Conservation (phyloP, 805 yeast species). For the Saccharomycopsis vini region DNA sequence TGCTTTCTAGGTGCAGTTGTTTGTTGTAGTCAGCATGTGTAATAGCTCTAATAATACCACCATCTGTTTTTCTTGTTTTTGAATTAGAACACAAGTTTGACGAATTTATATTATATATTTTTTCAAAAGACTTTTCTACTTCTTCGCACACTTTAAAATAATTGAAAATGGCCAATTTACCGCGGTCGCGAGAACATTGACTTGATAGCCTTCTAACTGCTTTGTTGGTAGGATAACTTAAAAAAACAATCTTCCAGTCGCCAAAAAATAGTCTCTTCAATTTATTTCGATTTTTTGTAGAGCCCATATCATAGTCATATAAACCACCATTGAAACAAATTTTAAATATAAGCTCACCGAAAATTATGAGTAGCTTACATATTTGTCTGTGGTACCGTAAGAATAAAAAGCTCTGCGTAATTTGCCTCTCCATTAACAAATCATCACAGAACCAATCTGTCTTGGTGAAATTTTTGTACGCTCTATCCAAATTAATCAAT, state of each 20-base stretch:
- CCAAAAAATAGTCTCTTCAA: slow-evolving; percentile 2
- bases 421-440: slow-evolving; percentile 28
- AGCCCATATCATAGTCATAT: too few species aligned
- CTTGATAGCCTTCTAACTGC: slow-evolving; percentile 34
- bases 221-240: slow-evolving; percentile 33
- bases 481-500: slow-evolving; percentile 27
- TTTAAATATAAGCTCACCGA: slow-evolving; percentile 22
- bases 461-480: slow-evolving; percentile 30
- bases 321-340: slow-evolving; percentile 23
- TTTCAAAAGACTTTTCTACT: slow-evolving; percentile 38
- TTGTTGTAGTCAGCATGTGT: slow-evolving; percentile 35
- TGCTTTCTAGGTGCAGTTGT: slow-evolving; percentile 24
- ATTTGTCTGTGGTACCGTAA: slow-evolving; percentile 34
- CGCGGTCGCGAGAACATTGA: slow-evolving; percentile 38
- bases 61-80: background rate
- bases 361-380: slow-evolving; percentile 28
- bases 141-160: slow-evolving; percentile 35
- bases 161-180: slow-evolving; percentile 35
- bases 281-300: background rate
- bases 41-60: slow-evolving; percentile 28
- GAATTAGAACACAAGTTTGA: slow-evolving; percentile 23
- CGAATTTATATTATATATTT: slow-evolving; percentile 36
- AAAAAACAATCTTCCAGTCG: slow-evolving; percentile 30
- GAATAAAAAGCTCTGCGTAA: slow-evolving; percentile 32
- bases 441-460: slow-evolving; percentile 30